A percentile compares a stretch with the other conserved stretches of the same genome.
Evolutionary conservation across 148 eudicot genomes (phyloP).

Genomic region (Rhododendron vialii): DNA sequence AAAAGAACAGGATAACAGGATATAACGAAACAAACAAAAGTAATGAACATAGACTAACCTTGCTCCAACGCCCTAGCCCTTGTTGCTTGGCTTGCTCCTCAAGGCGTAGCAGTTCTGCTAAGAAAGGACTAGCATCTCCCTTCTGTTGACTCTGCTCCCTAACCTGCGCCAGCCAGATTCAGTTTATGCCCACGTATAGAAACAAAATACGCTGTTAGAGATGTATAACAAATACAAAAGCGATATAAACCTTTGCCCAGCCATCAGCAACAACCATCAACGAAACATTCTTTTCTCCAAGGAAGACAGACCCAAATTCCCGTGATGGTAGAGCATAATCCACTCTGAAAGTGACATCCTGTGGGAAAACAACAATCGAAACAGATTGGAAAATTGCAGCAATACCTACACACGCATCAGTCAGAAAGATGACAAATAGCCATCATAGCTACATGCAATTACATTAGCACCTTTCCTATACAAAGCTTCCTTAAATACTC

Average conservation of each 20-base stretch:
- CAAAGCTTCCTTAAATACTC: conserved; percentile 87
- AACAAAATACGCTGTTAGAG: neutral
- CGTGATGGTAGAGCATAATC: conserved; percentile 63
- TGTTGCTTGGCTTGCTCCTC: conserved; percentile 88
- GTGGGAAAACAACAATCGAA: conserved; percentile 5
- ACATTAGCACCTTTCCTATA: conserved; percentile 70
- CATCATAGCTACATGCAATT: neutral
- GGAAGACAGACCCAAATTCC: conserved; percentile 76
- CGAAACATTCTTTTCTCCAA: conserved; percentile 58
- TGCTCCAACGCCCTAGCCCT: conserved; percentile 86
- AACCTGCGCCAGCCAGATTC: conserved; percentile 44
- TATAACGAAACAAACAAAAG: neutral
- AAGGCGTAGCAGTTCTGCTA: conserved; percentile 47
- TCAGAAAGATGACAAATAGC: neutral
- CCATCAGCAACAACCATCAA: conserved; percentile 73
- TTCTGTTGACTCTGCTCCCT: conserved; percentile 80
- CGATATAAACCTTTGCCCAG: conserved; percentile 82
- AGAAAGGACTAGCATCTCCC: conserved; percentile 58
- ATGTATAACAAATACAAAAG: neutral
- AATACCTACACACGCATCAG: neutral
- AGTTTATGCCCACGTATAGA: neutral
- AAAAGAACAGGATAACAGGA: neutral
- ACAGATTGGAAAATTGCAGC: neutral
- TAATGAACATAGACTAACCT: conserved; percentile 40
- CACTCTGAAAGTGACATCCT: conserved; percentile 85